Percentiles rank a stretch among this genome's conserved stretches.
phyloP scores from a whole-genome alignment of 2,329 filamentous ascomycete species.

The Nothophaeocryptopus gaeumannii region DNA sequence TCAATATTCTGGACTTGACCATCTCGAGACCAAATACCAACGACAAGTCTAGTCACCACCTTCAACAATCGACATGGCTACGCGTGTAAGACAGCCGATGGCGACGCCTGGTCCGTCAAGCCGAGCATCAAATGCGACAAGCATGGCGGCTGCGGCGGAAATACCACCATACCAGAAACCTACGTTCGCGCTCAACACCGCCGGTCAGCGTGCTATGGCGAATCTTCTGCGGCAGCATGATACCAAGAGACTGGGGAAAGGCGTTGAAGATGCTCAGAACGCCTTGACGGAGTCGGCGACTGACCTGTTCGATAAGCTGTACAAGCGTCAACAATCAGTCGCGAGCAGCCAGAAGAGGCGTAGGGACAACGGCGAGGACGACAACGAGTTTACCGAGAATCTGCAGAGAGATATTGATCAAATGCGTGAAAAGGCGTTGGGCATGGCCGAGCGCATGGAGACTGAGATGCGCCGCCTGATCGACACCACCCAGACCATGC shows the following conservation, averaged over 20 bases:
- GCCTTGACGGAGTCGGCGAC: slow-evolving; percentile 51
- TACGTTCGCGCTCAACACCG: slow-evolving; percentile 49
- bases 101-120: slow-evolving; percentile 11
- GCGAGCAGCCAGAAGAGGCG: slow-evolving; percentile 35
- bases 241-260: slow-evolving; percentile 46
- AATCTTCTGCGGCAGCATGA: slow-evolving; percentile 43
- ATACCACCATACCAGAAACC: slow-evolving; percentile 55
- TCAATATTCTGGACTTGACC: no score
- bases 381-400: slow-evolving; percentile 38
- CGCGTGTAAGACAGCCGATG: slow-evolving; percentile 6
- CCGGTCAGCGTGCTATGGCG: slow-evolving; percentile 47
- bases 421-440: slow-evolving; percentile 46
- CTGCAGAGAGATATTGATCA: slow-evolving; percentile 42
- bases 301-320: slow-evolving; percentile 56
- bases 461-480: slow-evolving; percentile 56
- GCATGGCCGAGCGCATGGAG: slow-evolving; percentile 56
- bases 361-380: slow-evolving; percentile 30
- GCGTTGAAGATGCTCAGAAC: slow-evolving; percentile 47
- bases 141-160: slow-evolving; percentile 9
- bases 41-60: no score
- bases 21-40: no score
- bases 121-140: not conserved
- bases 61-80: slow-evolving; percentile 1
- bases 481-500: slow-evolving; percentile 52
- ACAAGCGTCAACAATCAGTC: slow-evolving; percentile 30